Evolutionary conservation across 1,284 basidiomycete species (phyloP).

Genomic region (Cutaneotrichosporon curvatum): DNA sequence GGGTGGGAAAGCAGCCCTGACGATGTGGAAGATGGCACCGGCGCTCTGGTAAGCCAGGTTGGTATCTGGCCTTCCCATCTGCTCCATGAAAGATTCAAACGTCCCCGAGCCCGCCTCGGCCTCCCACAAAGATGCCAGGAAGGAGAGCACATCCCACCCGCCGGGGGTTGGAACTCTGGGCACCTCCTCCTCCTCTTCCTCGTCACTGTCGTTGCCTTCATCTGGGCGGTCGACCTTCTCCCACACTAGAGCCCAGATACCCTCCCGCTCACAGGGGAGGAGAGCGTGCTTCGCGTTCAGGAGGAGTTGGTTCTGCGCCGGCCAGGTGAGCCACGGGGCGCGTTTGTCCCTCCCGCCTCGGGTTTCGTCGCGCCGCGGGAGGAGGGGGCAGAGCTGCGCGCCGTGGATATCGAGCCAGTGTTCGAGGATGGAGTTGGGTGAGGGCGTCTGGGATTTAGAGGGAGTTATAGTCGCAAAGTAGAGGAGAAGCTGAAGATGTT

Average conservation of each 20-base stretch:
- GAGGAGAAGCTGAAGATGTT: constrained; percentile 30
- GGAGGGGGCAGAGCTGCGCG: constrained; percentile 9
- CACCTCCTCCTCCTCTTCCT: neutral
- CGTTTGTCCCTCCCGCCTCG: neutral
- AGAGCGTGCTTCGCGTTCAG: constrained; percentile 10
- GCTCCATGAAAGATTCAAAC: constrained; percentile 21
- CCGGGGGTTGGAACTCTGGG: neutral
- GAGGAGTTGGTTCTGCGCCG: constrained; percentile 7
- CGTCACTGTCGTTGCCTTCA: neutral
- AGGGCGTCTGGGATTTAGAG: neutral
- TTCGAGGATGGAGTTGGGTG: constrained; percentile 19
- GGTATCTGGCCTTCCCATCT: constrained; percentile 15
- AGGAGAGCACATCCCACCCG: constrained; percentile 31
- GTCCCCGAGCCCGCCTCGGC: constrained; percentile 3
- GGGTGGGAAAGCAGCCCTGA: constrained; percentile 7
- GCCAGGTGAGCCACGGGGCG: constrained; percentile 3
- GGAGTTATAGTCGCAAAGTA: constrained; percentile 14
- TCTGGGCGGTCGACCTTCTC: constrained; percentile 3
- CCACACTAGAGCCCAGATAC: constrained; percentile 28
- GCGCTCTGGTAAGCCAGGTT: constrained; percentile 22
- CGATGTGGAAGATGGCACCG: constrained; percentile 10
- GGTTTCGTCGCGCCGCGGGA: constrained; percentile 1
- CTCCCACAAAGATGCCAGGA: constrained; percentile 28
- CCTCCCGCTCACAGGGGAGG: constrained; percentile 13
- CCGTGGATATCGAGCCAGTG: constrained; percentile 14